A percentile compares a stretch with the other conserved stretches of the same genome.
Conservation (phyloP, 495 filamentous ascomycete species). For the Parachaetomium inaequale region DNA sequence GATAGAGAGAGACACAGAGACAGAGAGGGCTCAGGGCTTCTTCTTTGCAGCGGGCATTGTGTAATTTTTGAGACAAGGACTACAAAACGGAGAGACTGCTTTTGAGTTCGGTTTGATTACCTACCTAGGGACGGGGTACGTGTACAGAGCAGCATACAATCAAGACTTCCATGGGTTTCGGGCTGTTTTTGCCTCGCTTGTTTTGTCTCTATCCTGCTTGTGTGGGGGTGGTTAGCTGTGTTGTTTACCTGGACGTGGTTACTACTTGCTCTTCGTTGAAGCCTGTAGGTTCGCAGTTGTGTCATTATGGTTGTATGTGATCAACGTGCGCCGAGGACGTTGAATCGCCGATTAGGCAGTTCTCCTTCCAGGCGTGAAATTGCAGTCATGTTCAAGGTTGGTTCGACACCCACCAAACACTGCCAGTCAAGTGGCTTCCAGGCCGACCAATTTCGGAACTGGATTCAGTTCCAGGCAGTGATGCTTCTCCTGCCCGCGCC, state of each 20-base stretch:
- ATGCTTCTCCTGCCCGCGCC: too few species aligned
- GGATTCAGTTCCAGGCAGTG: too few species aligned
- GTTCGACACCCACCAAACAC: too few species aligned
- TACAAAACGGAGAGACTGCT: conserved; percentile 9
- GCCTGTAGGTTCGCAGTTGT: not conserved
- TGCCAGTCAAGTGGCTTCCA: too few species aligned
- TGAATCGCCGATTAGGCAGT: too few species aligned
- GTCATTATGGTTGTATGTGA: too few species aligned
- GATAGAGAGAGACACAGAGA: conserved; percentile 14
- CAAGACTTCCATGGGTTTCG: not conserved
- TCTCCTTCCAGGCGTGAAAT: too few species aligned
- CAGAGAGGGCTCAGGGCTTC: conserved; percentile 7
- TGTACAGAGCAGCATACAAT: conserved; percentile 15
- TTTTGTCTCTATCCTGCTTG: not conserved
- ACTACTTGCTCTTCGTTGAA: too few species aligned
- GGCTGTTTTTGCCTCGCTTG: not conserved
- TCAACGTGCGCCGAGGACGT: too few species aligned
- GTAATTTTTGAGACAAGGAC: not conserved
- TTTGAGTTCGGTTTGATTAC: conserved; percentile 7
- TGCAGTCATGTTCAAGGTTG: too few species aligned
- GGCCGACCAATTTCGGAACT: too few species aligned
- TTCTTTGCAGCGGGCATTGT: conserved; percentile 2
- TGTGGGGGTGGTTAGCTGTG: not conserved
- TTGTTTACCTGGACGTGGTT: not conserved
- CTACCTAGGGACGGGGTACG: conserved; percentile 6